Evolutionary conservation across 768 basidiomycete genomes (phyloP), one percentile per base, ranked within the genome.

Genomic region (Boletus pseudo-olivaceus): DNA sequence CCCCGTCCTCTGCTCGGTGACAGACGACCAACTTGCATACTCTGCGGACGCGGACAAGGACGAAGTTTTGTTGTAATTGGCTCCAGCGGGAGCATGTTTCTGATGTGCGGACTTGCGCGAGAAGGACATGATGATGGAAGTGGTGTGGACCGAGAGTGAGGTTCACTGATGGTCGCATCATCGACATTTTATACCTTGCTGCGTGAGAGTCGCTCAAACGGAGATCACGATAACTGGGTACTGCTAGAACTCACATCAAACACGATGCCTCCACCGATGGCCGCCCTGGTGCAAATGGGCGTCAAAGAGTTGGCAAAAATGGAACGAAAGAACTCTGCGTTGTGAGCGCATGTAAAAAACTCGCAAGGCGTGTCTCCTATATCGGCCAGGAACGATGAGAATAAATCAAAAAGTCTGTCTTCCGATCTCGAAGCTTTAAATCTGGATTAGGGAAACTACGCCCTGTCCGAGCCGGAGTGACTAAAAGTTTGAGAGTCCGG

Each of bases 111-210:
- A n/a, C 51, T 37, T 47, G 55, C 46, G 62, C 38, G 52, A 49
- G 51, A 55, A 64, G 42, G 57, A 66, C 65, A 64, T 67, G 56
- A 7, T 56, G 33, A 7, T 49, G 38, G 14, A 39, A 9, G 38
- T 46, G 20, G 44, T 41, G 7, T 4, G 11, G 15, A 27, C 5
- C 5, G 44, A 38, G 44, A 20, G 19, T 33, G 42, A n/a, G 11
- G 38, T 23, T 19, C 26, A 23, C 11, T 9, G 11, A 49, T 7
- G 30, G 27, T 27, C 14, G 14, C 9, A 26, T 5, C 7, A 19
- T 41, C 33, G 34, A 14, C 45, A 14, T 47, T 64, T 67, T 67
- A 66, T 66, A 43, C 42, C 15, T 27, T 43, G 14, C 9, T n/a
- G 12, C 4, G 23, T 23, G 23, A 23, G 23, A 23, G 23, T 23